phyloP scores from a whole-genome alignment of 75 land plant species.

The Cryptomeria japonica region DNA sequence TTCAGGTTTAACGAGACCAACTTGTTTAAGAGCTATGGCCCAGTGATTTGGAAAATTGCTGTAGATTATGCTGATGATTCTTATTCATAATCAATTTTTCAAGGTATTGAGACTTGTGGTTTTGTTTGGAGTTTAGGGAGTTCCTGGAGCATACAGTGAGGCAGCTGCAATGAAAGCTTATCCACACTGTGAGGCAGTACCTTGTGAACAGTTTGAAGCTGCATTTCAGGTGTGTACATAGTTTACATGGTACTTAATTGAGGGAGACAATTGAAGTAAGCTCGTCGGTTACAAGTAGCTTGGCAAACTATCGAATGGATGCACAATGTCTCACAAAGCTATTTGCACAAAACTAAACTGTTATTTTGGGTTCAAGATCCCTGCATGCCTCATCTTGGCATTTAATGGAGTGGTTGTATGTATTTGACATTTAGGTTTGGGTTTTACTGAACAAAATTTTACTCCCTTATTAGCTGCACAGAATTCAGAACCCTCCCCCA shows the following conservation, averaged over 20 bases:
- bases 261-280: neutral
- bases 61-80: neutral
- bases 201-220: constrained; percentile 59
- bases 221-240: constrained; percentile 41
- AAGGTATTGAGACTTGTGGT: neutral
- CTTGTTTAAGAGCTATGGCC: neutral
- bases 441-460: neutral
- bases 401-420: neutral
- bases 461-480: neutral
- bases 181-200: constrained; percentile 58
- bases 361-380: neutral
- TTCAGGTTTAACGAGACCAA: neutral
- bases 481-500: neutral
- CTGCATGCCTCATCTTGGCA: neutral
- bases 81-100: neutral
- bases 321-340: neutral
- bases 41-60: neutral
- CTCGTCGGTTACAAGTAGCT: neutral
- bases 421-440: neutral
- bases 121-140: constrained; percentile 35
- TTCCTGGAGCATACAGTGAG: constrained; percentile 67
- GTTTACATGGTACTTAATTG: neutral
- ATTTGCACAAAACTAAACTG: neutral
- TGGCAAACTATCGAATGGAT: neutral
- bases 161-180: constrained; percentile 54